Percentiles rank a stretch among this genome's conserved stretches.
phyloP scores from a whole-genome alignment of 2,329 filamentous ascomycete species.

The Xylariaceae sp. region DNA sequence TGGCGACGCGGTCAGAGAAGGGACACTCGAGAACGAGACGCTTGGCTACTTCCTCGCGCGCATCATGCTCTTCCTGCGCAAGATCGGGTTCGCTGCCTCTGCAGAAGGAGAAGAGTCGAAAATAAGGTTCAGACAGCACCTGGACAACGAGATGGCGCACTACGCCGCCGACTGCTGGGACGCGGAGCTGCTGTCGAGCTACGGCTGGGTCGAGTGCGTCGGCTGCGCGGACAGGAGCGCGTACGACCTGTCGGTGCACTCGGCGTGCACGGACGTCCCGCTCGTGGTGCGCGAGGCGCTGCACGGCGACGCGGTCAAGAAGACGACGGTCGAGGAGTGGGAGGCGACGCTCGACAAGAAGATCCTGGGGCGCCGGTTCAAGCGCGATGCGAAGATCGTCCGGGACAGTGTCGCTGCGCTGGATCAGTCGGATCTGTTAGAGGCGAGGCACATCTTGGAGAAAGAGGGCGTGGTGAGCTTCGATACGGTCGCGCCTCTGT shows the following conservation, averaged over 20 bases:
- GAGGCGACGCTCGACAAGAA: conserved; percentile 86
- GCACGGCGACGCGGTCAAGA: conserved; percentile 63
- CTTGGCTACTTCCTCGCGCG: conserved; percentile 95
- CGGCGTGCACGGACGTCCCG: conserved; percentile 83
- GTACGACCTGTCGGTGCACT: conserved; percentile 88
- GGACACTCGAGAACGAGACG: conserved; percentile 92
- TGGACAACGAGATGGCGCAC: conserved; percentile 60
- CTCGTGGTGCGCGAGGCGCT: conserved; percentile 79
- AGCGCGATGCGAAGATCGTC: conserved; percentile 85
- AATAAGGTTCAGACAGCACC: conserved; percentile 94
- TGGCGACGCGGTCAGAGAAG: conserved; percentile 75
- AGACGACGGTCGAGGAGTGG: conserved; percentile 85
- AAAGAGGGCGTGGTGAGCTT: conserved; percentile 70
- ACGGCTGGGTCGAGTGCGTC: conserved; percentile 97
- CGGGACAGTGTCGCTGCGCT: conserved; percentile 72
- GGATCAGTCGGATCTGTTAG: conserved; percentile 73
- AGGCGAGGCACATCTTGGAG: conserved; percentile 64
- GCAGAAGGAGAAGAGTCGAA: too few species aligned
- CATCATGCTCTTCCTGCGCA: conserved; percentile 84
- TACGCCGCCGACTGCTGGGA: conserved; percentile 98
- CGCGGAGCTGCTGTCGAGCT: conserved; percentile 82
- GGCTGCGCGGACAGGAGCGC: conserved; percentile 94
- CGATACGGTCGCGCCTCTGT: conserved; percentile 51
- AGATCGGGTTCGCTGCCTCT: conserved; percentile 80
- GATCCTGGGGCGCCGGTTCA: conserved; percentile 91